Percentiles rank a stretch among this genome's conserved stretches.
phyloP scores from a whole-genome alignment of 768 basidiomycete species.

The Kwoniella heveanensis region DNA sequence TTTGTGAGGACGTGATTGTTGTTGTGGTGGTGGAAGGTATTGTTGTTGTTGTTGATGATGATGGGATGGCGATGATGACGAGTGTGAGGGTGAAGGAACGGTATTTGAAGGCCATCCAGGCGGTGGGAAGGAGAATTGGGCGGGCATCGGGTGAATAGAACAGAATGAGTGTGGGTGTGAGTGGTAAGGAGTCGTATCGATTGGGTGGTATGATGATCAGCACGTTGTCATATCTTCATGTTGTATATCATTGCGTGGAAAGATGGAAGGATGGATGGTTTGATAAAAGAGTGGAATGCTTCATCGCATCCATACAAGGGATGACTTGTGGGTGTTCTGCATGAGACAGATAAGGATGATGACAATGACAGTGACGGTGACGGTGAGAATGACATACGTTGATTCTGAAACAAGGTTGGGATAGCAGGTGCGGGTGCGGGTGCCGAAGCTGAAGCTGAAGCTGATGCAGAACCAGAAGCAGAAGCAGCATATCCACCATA shows the following conservation, averaged over 20 bases:
- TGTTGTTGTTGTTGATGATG: conserved; percentile 8
- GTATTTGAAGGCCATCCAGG: conserved; percentile 31
- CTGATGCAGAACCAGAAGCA: background rate
- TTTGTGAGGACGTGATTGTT: conserved; percentile 6
- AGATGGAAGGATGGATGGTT: background rate
- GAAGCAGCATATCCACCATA: background rate
- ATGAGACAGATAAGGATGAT: background rate
- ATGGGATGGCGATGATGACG: background rate
- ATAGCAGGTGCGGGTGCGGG: conserved; percentile 1
- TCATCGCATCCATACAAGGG: background rate
- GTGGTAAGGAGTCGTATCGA: background rate
- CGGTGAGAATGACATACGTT: conserved; percentile 3
- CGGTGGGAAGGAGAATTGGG: conserved; percentile 26
- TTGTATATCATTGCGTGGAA: no score
- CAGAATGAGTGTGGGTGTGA: background rate
- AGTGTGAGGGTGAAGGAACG: conserved; percentile 1
- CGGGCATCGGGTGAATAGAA: conserved; percentile 1
- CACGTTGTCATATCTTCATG: background rate
- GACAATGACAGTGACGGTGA: background rate
- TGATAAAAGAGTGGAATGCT: background rate
- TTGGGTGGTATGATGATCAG: background rate
- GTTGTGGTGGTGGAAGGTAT: conserved; percentile 4
- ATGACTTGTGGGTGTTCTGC: background rate
- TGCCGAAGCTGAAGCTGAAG: background rate
- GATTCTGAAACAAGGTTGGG: conserved; percentile 7